A percentile compares a stretch with the other conserved stretches of the same genome.
Evolutionary conservation across 2,329 filamentous ascomycete genomes (phyloP).

Genomic region (Penicillium rolfsii): DNA sequence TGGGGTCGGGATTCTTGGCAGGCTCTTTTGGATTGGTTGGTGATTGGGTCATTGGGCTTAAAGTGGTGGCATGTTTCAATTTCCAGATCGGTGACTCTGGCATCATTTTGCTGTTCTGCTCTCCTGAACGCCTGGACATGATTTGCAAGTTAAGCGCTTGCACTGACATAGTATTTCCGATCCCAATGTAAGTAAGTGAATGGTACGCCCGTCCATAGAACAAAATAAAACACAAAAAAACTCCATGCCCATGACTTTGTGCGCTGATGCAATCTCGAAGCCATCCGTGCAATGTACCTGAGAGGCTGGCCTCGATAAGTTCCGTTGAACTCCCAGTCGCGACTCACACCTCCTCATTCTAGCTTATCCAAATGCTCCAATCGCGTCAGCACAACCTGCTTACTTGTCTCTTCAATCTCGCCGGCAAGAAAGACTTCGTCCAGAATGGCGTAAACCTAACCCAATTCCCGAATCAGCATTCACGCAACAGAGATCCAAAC

Average conservation of each 20-base stretch:
- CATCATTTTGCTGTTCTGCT: constrained; percentile 4
- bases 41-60: constrained; percentile 25
- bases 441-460: constrained; percentile 89
- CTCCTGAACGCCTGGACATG: constrained; percentile 10
- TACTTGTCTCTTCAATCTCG: constrained; percentile 98
- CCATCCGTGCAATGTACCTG: neutral
- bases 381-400: constrained; percentile 92
- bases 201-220: constrained; percentile 3
- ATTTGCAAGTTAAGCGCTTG: neutral
- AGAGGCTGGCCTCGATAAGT: neutral
- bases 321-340: no score
- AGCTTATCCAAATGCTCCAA: constrained; percentile 95
- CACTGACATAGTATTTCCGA: constrained; percentile 1
- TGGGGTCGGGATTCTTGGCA: constrained; percentile 16
- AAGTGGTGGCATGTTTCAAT: constrained; percentile 17
- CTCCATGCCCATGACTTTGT: constrained; percentile 28
- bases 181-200: neutral
- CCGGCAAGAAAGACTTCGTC: constrained; percentile 98
- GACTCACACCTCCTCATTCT: constrained; percentile 60
- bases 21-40: constrained; percentile 13
- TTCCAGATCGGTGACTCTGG: constrained; percentile 6
- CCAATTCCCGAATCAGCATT: constrained; percentile 14
- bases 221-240: constrained; percentile 12
- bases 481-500: neutral
- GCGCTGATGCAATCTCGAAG: constrained; percentile 18